phyloP scores from a whole-genome alignment of 2,329 filamentous ascomycete species.

The Penicillium sp. region DNA sequence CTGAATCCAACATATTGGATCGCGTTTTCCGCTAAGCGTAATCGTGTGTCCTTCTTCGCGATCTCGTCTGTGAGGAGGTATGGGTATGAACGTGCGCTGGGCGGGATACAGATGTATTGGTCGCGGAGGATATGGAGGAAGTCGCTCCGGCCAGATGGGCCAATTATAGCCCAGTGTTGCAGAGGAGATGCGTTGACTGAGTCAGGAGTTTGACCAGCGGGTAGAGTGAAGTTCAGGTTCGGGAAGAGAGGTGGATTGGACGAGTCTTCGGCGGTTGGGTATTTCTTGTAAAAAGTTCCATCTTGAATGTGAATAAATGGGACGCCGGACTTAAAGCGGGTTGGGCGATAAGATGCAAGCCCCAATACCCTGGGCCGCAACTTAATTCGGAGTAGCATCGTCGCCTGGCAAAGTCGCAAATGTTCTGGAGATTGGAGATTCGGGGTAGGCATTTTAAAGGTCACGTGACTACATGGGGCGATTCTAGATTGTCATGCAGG shows the following conservation, averaged over 20 bases:
- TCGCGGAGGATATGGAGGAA: constrained; percentile 78
- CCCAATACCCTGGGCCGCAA: constrained; percentile 9
- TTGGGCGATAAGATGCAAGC: not conserved
- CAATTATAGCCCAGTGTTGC: constrained; percentile 80
- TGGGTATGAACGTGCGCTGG: constrained; percentile 73
- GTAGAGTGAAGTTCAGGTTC: constrained; percentile 67
- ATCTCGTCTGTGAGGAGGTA: constrained; percentile 67
- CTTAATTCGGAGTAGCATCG: constrained; percentile 17
- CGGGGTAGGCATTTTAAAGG: not conserved
- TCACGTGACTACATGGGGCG: not conserved
- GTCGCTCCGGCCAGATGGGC: constrained; percentile 75
- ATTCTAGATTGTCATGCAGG: not conserved
- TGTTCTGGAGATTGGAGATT: constrained; percentile 6
- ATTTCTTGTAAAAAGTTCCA: constrained; percentile 78
- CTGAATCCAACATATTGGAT: constrained; percentile 92
- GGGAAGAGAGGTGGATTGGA: constrained; percentile 69
- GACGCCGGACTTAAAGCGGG: constrained; percentile 13
- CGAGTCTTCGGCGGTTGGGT: constrained; percentile 55
- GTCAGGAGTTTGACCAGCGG: constrained; percentile 25
- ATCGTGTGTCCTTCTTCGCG: constrained; percentile 46
- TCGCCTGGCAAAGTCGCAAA: not conserved
- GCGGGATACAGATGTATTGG: constrained; percentile 71
- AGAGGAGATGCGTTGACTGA: constrained; percentile 22
- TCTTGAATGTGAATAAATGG: constrained; percentile 71
- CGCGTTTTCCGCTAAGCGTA: constrained; percentile 63